Conservation (phyloP, 495 filamentous ascomycete species). For the Penicillium parvum region DNA sequence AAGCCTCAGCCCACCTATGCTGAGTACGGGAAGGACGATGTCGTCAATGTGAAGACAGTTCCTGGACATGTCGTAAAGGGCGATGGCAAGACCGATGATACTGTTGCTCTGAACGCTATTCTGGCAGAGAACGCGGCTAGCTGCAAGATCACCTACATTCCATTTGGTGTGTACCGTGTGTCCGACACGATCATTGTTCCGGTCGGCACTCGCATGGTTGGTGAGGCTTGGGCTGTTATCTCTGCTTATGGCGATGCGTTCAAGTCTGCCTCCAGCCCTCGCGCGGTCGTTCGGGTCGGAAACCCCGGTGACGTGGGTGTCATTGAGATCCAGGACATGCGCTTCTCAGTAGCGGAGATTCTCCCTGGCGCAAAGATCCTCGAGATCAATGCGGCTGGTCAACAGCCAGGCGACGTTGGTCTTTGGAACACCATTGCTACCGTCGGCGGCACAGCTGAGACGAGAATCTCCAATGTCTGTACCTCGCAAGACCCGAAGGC, state of each 20-base stretch:
- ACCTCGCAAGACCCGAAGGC: constrained; percentile 29
- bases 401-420: constrained; percentile 50
- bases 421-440: constrained; percentile 54
- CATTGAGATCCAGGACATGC: constrained; percentile 56
- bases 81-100: constrained; percentile 43
- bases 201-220: constrained; percentile 49
- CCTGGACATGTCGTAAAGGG: constrained; percentile 30
- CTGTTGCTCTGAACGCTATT: constrained; percentile 48
- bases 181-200: constrained; percentile 55
- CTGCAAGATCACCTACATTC: constrained; percentile 56
- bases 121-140: constrained; percentile 41
- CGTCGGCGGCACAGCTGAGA: constrained; percentile 49
- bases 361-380: constrained; percentile 49
- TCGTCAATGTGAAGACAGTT: constrained; percentile 50
- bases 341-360: constrained; percentile 48
- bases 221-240: constrained; percentile 51
- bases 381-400: constrained; percentile 48
- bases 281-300: constrained; percentile 56
- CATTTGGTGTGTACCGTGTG: constrained; percentile 56
- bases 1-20: constrained; percentile 48
- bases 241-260: constrained; percentile 49
- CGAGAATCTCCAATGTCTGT: constrained; percentile 33
- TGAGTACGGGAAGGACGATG: constrained; percentile 32
- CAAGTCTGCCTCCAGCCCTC: constrained; percentile 44
- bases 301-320: constrained; percentile 51